A percentile compares a stretch with the other conserved stretches of the same genome.
phyloP scores from a whole-genome alignment of 2,329 filamentous ascomycete genomes.

The Pseudogymnoascus sp. region DNA sequence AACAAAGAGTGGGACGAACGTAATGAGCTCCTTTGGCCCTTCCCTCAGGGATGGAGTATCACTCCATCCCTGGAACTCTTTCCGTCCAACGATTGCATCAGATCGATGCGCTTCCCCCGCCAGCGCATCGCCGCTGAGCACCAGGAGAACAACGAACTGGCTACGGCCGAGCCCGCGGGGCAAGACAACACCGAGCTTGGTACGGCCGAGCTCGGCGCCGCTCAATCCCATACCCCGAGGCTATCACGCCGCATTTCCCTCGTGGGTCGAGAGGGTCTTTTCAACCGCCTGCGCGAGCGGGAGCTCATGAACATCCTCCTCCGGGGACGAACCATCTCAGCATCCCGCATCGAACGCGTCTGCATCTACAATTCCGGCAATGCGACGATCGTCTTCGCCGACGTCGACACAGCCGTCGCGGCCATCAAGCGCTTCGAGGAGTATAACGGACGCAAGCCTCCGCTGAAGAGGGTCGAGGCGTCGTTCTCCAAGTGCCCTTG shows the following conservation, averaged over 20 bases:
- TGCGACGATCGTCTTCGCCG: constrained; percentile 25
- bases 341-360: constrained; percentile 21
- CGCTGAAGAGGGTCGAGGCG: background rate
- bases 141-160: no score
- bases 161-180: no score
- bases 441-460: background rate
- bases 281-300: background rate
- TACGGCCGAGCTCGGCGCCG: no score
- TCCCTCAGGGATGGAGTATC: background rate
- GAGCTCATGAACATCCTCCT: background rate
- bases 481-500: background rate
- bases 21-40: background rate
- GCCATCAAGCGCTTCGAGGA: background rate
- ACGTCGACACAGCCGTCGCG: constrained; percentile 18
- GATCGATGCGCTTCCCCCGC: no score
- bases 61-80: no score
- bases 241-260: background rate
- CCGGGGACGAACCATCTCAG: background rate
- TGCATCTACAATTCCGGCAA: constrained; percentile 27
- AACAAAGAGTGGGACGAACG: background rate
- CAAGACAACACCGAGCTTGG: no score
- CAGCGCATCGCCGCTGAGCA: no score
- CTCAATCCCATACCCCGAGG: no score
- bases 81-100: no score
- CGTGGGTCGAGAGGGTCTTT: background rate